A percentile compares a stretch with the other conserved stretches of the same genome.
Conservation (phyloP, 306 rosid species). For the Gastrolobium villosum region DNA sequence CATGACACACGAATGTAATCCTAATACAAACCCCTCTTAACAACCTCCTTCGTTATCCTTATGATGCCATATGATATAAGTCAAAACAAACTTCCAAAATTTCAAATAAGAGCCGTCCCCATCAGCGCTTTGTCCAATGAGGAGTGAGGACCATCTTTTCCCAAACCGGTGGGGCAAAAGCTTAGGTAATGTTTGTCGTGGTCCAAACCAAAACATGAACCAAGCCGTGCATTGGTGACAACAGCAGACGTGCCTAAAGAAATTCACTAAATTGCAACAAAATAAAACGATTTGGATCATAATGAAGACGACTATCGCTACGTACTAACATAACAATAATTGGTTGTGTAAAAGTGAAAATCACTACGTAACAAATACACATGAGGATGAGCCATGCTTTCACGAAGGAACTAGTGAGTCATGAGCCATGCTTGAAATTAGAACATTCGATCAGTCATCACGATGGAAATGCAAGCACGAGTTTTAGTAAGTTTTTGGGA, state of each 20-base stretch:
- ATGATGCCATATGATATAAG: slow-evolving; percentile 9
- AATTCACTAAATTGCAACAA: slow-evolving; percentile 35
- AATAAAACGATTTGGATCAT: slow-evolving; percentile 20
- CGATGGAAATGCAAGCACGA: background rate
- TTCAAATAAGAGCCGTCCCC: slow-evolving; percentile 15
- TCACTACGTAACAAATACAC: no score
- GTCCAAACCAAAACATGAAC: slow-evolving; percentile 4
- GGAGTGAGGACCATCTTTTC: background rate
- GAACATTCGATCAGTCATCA: background rate
- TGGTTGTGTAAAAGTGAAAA: no score
- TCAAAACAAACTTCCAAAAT: background rate
- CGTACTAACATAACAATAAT: background rate
- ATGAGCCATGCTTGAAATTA: background rate
- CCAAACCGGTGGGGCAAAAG: background rate
- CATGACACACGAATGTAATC: no score
- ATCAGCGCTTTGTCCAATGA: slow-evolving; percentile 13
- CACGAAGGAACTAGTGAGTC: background rate
- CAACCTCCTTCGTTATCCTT: background rate
- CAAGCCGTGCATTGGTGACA: background rate
- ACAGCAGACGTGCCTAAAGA: slow-evolving; percentile 17
- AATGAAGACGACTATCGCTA: background rate
- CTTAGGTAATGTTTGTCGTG: background rate
- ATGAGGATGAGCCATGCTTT: background rate
- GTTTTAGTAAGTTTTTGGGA: background rate
- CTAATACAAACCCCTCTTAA: background rate